Base-by-base conservation (phyloP, 1,284 basidiomycete species). In the Tremellales sp. region DNA sequence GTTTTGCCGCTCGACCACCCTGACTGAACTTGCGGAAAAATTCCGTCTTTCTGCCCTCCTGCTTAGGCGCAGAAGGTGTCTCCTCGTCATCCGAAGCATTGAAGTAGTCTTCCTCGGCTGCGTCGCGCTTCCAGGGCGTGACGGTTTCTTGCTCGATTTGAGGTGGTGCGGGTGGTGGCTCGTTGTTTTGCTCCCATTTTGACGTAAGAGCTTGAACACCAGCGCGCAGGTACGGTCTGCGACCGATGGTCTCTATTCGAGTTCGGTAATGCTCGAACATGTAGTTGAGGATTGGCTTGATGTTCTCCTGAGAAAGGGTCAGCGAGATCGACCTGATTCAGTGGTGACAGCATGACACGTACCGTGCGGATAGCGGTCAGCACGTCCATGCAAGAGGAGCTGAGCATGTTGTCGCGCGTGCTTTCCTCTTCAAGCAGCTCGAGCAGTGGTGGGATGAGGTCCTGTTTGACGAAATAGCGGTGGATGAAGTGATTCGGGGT, bases 351-450 rank as follows among this genome's bases (percentile, higher is more conserved):
- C n/a, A n/a, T n/a, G n/a, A n/a, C n/a, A 70, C 81, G 57, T 54
- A 92, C 91, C 77, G 82, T 82, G 52, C 87, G 83, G 70, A 97
- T 87, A 57, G 83, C 80, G 63, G 98, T 94, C 64, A 98, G 90
- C 56, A 90, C 88, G 68, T 98, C 94, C 65, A 96, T 85, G 76
- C 90, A 97, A 17, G 93, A 89, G 57, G 91, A 93, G 62, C 85
- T 87, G 40, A 98, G 78, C 57, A 99, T 80, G 72, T 94, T 98
- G 74, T 98, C 94, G 51, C 87, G 80, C 41, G 80, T 79, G 25
- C 86, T 86, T 73, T 97, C 94, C 45, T 81, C 81, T 29, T 86
- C 71, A 24, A 90, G 85, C 50, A 97, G 76, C 49, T 88, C 84
- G 46, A 97, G 75, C 52, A 97, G 83, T 5, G 89, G 87, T 55